A percentile compares a stretch with the other conserved stretches of the same genome.
Evolutionary conservation across 2,329 filamentous ascomycete genomes (phyloP).

Genomic region (Aspergillus alliaceus): DNA sequence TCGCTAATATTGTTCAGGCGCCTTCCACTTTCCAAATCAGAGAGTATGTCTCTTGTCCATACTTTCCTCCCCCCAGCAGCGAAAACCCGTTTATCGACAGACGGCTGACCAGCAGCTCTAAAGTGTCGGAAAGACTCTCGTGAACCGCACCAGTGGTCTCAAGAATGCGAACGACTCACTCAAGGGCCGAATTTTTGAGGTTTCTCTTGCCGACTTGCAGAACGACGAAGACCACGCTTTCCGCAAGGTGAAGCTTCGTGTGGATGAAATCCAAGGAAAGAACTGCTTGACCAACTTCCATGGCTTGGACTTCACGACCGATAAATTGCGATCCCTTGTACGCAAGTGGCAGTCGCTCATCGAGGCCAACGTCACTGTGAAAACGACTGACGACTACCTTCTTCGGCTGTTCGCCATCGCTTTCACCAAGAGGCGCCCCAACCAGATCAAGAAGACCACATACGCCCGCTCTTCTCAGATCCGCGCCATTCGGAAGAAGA

Average conservation of each 20-base stretch:
- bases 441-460: conserved; percentile 99
- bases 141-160: conserved; percentile 98
- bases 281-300: conserved; percentile 99
- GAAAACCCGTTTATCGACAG: not conserved
- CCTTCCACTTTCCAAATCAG: conserved; percentile 92
- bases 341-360: conserved; percentile 99
- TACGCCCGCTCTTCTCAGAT: conserved; percentile 97
- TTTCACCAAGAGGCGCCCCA: conserved; percentile 98
- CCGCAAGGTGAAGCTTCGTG: conserved; percentile 98
- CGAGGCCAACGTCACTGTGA: conserved; percentile 99
- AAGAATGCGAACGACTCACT: conserved; percentile 99
- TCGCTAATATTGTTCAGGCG: conserved; percentile 57
- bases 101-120: conserved; percentile 21
- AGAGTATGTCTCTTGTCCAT: conserved; percentile 69
- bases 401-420: conserved; percentile 98
- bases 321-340: conserved; percentile 98
- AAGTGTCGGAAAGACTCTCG: conserved; percentile 99
- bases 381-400: conserved; percentile 99
- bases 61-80: conserved; percentile 8
- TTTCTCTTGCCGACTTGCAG: conserved; percentile 97
- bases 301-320: conserved; percentile 99
- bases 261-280: conserved; percentile 99
- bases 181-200: conserved; percentile 98
- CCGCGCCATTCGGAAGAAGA: conserved; percentile 98
- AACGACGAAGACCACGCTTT: conserved; percentile 99